Evolutionary conservation across 768 basidiomycete genomes (phyloP), one percentile per base, ranked within the genome.

Genomic region (Ramaria rubella): DNA sequence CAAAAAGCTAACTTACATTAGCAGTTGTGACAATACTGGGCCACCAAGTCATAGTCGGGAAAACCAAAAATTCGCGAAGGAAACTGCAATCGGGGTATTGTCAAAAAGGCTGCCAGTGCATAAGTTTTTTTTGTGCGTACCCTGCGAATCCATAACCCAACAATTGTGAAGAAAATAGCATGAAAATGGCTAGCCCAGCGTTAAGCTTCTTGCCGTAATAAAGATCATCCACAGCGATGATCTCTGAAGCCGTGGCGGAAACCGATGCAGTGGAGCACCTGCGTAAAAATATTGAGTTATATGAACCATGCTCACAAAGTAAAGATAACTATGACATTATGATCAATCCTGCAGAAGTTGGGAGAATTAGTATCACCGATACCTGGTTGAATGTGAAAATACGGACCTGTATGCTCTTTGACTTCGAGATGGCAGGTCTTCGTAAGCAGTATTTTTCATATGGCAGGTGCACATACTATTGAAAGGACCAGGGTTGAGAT

Each of bases 161-260:
- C 14, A 66, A 58, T 44, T 70, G 69, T 7, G 62, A 64, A 1
- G 57, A 61, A 46, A 69, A 49, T 12, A 70, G 51, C 23, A 64
- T 67, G 59, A 70, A 68, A 56, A 69, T 69, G 29, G 64, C 67
- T 36, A 67, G 56, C n/a, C 61, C 67, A 21, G 59, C 59, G 58
- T 67, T 69, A 19, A 64, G 61, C 44, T 61, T 59, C 57, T 67
- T 62, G 61, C 54, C 45, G 60, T 60, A 66, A 60, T 58, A 63
- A 7, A 61, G 58, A 51, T 63, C 60, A 46, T 65, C 63, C 9
- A 71, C 70, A 38, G 70, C 67, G 52, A 71, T 65, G 44, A 71
- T 67, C 53, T 72, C 66, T 42, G 67, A 69, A 26, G 67, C 70
- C 26, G 66, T 65, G 26, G 69, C 69, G 8, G 65, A 67, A 29